phyloP scores from a whole-genome alignment of 495 filamentous ascomycete genomes.

The Talaromyces ruber region DNA sequence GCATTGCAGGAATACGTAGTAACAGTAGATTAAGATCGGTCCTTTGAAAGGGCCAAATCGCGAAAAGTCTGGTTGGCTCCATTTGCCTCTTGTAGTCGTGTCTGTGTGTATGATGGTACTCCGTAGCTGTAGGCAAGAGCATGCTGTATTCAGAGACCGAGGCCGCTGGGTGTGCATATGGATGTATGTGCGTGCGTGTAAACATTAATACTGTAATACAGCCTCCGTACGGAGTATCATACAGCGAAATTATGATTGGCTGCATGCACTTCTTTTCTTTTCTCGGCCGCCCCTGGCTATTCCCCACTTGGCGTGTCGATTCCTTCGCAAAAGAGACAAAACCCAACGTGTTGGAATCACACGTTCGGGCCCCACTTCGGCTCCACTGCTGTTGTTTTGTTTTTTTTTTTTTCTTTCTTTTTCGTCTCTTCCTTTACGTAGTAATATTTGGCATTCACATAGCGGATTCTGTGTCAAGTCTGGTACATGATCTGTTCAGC shows the following conservation, averaged over 20 bases:
- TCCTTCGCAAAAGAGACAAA: slow-evolving; percentile 3
- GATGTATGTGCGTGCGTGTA: neutral
- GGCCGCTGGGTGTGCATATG: neutral
- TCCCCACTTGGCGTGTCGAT: neutral
- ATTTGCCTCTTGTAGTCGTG: neutral
- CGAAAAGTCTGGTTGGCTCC: neutral
- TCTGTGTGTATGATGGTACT: too few relatives aligned
- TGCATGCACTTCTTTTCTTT: neutral
- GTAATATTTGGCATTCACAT: too few relatives aligned
- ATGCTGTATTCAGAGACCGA: neutral
- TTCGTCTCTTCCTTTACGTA: neutral
- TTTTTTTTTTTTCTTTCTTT: too few relatives aligned
- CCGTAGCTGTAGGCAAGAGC: too few relatives aligned
- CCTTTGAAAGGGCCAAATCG: neutral
- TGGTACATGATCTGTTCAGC: too few relatives aligned
- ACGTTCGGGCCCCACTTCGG: neutral
- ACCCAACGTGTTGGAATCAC: neutral
- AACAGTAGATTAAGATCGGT: neutral
- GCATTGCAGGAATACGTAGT: neutral
- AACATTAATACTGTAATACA: neutral
- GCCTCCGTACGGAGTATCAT: neutral
- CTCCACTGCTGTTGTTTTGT: neutral
- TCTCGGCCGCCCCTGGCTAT: neutral
- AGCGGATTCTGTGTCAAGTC: too few relatives aligned
- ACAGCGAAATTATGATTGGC: neutral